Evolutionary conservation across 768 basidiomycete species (phyloP).

Genomic region (Sarcodon sp.): DNA sequence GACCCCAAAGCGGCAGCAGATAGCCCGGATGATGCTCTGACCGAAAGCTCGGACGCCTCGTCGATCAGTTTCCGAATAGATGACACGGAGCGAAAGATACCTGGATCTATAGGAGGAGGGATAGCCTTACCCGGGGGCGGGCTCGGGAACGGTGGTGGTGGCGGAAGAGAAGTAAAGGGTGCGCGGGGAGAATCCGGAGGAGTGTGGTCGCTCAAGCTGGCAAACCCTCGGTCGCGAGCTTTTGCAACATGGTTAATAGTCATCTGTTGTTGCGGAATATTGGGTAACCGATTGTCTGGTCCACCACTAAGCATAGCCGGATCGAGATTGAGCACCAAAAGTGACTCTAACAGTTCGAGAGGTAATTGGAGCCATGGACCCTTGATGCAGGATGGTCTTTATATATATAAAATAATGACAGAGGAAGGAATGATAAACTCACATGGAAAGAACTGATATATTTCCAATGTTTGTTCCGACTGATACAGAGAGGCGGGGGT

Average conservation of each 20-base stretch:
- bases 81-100: slow-evolving; percentile 68
- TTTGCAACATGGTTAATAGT: slow-evolving; percentile 14
- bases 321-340: slow-evolving; percentile 68
- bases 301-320: slow-evolving; percentile 42
- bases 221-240: slow-evolving; percentile 33
- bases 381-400: slow-evolving; percentile 22
- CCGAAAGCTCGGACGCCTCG: slow-evolving; percentile 79
- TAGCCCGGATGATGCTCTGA: slow-evolving; percentile 78
- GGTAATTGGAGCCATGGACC: slow-evolving; percentile 90
- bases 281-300: slow-evolving; percentile 29
- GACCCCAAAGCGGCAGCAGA: slow-evolving; percentile 64
- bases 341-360: slow-evolving; percentile 72
- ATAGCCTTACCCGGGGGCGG: slow-evolving; percentile 54
- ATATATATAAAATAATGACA: not conserved
- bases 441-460: slow-evolving; percentile 90
- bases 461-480: slow-evolving; percentile 89
- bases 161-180: slow-evolving; percentile 15
- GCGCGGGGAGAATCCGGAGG: slow-evolving; percentile 18
- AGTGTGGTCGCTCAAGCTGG: slow-evolving; percentile 25
- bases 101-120: slow-evolving; percentile 83
- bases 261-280: slow-evolving; percentile 18
- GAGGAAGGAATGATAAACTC: slow-evolving; percentile 19
- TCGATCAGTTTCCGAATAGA: slow-evolving; percentile 75
- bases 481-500: slow-evolving; percentile 69
- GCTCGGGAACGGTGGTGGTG: slow-evolving; percentile 31